These are phyloP conservation scores for Triticum monococcum DNA, from an alignment of 176 grass and related monocot species.

Conservation along the genomic window DNA sequence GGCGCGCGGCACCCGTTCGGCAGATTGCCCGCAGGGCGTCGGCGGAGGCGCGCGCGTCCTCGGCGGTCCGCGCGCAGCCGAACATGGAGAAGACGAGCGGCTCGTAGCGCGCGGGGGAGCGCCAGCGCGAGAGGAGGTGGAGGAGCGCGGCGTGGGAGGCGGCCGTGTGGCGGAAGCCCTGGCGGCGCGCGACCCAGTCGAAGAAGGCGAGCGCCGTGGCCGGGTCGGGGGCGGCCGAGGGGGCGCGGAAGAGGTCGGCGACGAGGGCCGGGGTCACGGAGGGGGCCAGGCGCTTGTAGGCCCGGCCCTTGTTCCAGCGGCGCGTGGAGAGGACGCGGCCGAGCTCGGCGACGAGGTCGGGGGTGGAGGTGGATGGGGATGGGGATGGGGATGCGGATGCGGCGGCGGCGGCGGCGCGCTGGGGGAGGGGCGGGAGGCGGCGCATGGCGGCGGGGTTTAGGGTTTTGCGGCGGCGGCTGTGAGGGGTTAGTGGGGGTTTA, in stretches of 20 bases:
- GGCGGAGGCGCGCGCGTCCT: slow-evolving; percentile 42
- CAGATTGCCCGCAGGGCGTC: slow-evolving; percentile 57
- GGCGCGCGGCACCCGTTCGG: slow-evolving; percentile 47
- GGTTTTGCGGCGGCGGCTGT: slow-evolving; percentile 31
- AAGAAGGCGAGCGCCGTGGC: slow-evolving; percentile 69
- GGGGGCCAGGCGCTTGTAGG: slow-evolving; percentile 45
- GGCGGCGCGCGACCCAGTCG: slow-evolving; percentile 51
- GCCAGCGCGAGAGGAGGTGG: slow-evolving; percentile 46
- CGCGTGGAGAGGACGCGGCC: slow-evolving; percentile 53
- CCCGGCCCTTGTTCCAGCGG: slow-evolving; percentile 50
- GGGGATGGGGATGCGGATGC: not conserved
- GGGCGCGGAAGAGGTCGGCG: slow-evolving; percentile 41
- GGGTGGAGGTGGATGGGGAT: slow-evolving; percentile 24
- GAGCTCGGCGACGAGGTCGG: slow-evolving; percentile 43
- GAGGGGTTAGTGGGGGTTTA: slow-evolving; percentile 21
- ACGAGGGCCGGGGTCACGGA: slow-evolving; percentile 59
- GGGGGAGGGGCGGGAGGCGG: slow-evolving; percentile 29
- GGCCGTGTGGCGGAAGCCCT: slow-evolving; percentile 64
- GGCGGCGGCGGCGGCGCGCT: not conserved
- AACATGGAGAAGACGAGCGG: slow-evolving; percentile 68
- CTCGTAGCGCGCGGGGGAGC: slow-evolving; percentile 43
- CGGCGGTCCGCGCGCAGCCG: slow-evolving; percentile 37
- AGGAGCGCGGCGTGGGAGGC: slow-evolving; percentile 71
- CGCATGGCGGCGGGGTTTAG: slow-evolving; percentile 48
- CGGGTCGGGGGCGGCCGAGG: slow-evolving; percentile 31